These are phyloP conservation scores for Coemansia sp. DNA, from an alignment of 192 early-diverging fungal genomes.

Conservation along the genomic window DNA sequence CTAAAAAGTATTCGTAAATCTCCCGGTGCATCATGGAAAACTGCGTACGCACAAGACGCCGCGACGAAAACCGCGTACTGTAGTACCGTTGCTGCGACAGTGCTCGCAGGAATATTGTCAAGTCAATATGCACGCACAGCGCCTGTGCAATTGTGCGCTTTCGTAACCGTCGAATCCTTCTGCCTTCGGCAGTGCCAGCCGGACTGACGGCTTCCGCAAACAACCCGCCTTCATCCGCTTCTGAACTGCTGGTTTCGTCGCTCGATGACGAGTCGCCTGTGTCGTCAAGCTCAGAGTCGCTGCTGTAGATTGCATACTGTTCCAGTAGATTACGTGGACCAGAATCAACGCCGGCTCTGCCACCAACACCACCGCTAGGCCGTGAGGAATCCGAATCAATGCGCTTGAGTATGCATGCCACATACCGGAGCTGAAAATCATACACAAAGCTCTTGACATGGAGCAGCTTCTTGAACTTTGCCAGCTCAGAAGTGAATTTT, in stretches of 20 bases:
- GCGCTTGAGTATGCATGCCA: conserved; percentile 33
- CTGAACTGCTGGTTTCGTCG: conserved; percentile 22
- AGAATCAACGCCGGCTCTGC: not conserved
- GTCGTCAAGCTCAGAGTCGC: conserved; percentile 29
- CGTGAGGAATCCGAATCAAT: not conserved
- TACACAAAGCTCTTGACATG: conserved; percentile 55
- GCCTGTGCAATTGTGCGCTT: conserved; percentile 34
- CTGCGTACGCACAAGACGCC: conserved; percentile 38
- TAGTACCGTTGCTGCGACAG: conserved; percentile 53
- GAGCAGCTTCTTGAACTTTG: conserved; percentile 56
- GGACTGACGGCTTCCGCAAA: conserved; percentile 2
- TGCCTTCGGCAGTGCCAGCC: not conserved
- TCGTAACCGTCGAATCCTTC: not conserved
- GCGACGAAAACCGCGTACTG: conserved; percentile 54
- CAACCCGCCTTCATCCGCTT: not conserved
- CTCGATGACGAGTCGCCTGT: conserved; percentile 8
- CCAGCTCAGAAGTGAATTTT: conserved; percentile 50
- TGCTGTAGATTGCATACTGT: conserved; percentile 29
- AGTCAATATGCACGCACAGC: conserved; percentile 48
- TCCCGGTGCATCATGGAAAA: conserved; percentile 42
- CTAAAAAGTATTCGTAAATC: conserved; percentile 51
- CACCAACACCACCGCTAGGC: not conserved
- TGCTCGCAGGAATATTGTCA: conserved; percentile 31
- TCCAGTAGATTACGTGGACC: not conserved
- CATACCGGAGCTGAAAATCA: conserved; percentile 57